These are phyloP conservation scores for Aspergillus taichungensis DNA, from an alignment of 495 filamentous ascomycete species.

Conservation along the genomic window DNA sequence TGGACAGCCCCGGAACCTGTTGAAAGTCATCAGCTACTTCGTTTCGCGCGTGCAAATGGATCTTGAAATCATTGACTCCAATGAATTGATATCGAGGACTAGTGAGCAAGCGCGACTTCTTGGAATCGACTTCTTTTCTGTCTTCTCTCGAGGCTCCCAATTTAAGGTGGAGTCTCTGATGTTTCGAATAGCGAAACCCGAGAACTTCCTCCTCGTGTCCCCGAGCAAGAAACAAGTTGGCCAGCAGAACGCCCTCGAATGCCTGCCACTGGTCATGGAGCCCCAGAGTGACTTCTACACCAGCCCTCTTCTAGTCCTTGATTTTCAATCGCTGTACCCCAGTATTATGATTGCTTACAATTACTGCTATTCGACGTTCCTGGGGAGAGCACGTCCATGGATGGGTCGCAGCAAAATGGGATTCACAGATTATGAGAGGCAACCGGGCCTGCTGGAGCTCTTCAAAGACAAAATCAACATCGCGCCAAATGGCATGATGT, in stretches of 20 bases:
- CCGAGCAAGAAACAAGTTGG: slow-evolving; percentile 89
- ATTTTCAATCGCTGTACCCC: slow-evolving; percentile 94
- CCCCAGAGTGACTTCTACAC: slow-evolving; percentile 91
- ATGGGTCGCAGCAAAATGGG: slow-evolving; percentile 91
- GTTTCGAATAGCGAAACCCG: slow-evolving; percentile 96
- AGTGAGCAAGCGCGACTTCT: slow-evolving; percentile 92
- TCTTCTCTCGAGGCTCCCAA: slow-evolving; percentile 88
- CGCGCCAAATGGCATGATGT: slow-evolving; percentile 94
- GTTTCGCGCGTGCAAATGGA: slow-evolving; percentile 68
- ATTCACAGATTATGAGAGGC: slow-evolving; percentile 72
- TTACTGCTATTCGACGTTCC: slow-evolving; percentile 96
- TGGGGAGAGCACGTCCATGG: slow-evolving; percentile 79
- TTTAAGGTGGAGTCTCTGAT: slow-evolving; percentile 98
- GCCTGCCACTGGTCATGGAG: slow-evolving; percentile 94
- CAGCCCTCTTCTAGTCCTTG: slow-evolving; percentile 80
- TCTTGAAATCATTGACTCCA: slow-evolving; percentile 82
- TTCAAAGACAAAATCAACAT: slow-evolving; percentile 86
- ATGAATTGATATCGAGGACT: slow-evolving; percentile 79
- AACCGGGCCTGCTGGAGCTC: slow-evolving; percentile 65
- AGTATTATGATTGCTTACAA: slow-evolving; percentile 99
- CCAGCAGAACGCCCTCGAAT: slow-evolving; percentile 89
- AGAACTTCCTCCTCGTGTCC: slow-evolving; percentile 85
- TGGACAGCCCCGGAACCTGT: slow-evolving; percentile 54
- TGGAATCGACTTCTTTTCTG: slow-evolving; percentile 92
- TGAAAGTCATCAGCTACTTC: slow-evolving; percentile 74